Percentiles rank a stretch among this genome's conserved stretches.
Evolutionary conservation across 148 eudicot genomes (phyloP).

Genomic region (Rhododendron kiyosumense): DNA sequence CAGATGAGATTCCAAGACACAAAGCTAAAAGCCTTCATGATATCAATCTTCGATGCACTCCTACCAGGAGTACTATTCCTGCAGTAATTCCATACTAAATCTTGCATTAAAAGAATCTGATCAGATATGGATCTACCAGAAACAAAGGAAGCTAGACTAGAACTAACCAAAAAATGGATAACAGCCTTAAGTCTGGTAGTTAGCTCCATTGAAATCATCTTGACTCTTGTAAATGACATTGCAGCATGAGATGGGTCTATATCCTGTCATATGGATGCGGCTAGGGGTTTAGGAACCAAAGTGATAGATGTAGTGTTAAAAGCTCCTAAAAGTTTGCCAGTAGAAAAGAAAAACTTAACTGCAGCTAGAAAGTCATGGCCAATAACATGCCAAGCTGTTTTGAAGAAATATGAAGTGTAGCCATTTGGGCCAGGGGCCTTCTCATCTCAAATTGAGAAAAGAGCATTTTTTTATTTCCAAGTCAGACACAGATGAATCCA

Average conservation of each 20-base stretch:
- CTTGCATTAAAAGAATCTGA: not conserved
- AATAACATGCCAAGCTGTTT: not conserved
- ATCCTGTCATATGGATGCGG: not conserved
- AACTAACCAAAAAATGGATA: not conserved
- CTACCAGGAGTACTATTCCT: not conserved
- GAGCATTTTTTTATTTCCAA: not conserved
- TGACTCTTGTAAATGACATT: not conserved
- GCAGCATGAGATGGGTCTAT: not conserved
- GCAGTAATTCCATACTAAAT: not conserved
- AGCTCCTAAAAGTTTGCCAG: not conserved
- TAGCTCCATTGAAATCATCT: not conserved
- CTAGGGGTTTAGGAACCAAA: not conserved
- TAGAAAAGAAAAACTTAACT: not conserved
- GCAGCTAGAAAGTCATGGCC: not conserved
- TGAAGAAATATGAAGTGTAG: not conserved
- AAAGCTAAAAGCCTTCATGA: not conserved
- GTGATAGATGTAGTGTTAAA: not conserved
- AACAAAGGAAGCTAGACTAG: not conserved
- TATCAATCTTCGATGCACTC: not conserved
- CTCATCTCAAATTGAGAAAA: not conserved
- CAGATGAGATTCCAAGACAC: not conserved
- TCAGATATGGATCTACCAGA: not conserved
- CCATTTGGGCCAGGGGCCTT: not conserved
- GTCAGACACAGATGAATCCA: not conserved
- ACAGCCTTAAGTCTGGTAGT: not conserved